Evolutionary conservation across 345 rosid species (phyloP).

Genomic region (Ricinus communis): DNA sequence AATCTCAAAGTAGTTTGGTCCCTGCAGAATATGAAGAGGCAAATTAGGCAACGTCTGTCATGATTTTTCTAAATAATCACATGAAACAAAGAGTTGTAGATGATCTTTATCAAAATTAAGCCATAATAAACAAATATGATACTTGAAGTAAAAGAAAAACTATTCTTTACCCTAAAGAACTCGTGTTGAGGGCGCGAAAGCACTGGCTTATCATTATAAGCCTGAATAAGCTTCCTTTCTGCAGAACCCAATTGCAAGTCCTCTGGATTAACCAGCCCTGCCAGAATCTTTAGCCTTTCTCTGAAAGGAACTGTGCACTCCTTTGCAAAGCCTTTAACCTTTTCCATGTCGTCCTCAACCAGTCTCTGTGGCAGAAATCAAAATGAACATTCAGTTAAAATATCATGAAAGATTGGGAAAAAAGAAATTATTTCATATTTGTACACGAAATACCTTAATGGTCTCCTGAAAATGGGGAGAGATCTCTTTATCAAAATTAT

Average conservation of each 20-base stretch:
- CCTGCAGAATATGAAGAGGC: constrained; percentile 39
- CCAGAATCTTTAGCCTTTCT: constrained; percentile 81
- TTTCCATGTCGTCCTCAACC: constrained; percentile 69
- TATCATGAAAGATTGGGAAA: not conserved
- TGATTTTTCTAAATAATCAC: too few species aligned
- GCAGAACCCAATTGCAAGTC: constrained; percentile 65
- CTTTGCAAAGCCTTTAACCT: constrained; percentile 62
- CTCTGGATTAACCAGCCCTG: constrained; percentile 66
- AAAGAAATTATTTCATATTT: not conserved
- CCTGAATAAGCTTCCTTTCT: constrained; percentile 69
- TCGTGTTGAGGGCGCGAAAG: constrained; percentile 86
- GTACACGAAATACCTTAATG: constrained; percentile 48
- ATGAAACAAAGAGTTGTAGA: not conserved
- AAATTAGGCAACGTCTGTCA: constrained; percentile 3
- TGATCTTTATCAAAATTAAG: not conserved
- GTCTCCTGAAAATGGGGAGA: constrained; percentile 65
- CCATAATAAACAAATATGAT: not conserved
- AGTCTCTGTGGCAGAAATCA: constrained; percentile 48
- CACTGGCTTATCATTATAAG: constrained; percentile 73
- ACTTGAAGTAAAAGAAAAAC: too few species aligned
- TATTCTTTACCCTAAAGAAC: constrained; percentile 54
- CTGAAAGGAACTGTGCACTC: constrained; percentile 62
- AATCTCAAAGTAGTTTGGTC: constrained; percentile 75
- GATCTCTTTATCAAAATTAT: constrained; percentile 51
- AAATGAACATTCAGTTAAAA: not conserved